These are phyloP conservation scores for Pythium dissotocum DNA, from an alignment of 352 stramenopile genomes.

Conservation along the genomic window DNA sequence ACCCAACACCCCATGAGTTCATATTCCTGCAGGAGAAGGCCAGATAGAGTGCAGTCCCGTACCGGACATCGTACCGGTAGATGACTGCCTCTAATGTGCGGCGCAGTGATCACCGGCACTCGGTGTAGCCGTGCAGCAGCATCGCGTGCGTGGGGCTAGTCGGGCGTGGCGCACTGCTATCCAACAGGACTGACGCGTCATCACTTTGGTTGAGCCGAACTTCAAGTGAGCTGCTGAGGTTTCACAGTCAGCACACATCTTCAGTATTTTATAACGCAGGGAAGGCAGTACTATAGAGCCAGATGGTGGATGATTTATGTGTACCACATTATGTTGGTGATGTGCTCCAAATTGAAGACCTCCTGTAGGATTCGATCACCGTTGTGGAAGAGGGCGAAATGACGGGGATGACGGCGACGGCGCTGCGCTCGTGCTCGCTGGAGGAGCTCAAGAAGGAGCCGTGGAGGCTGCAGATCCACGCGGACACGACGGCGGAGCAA, in stretches of 20 bases:
- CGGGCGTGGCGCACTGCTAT: background rate
- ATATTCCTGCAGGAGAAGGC: too few relatives aligned
- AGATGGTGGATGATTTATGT: slow-evolving; percentile 6
- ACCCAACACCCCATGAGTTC: too few relatives aligned
- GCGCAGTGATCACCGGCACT: background rate
- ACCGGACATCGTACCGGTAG: too few relatives aligned
- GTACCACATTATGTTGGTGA: background rate
- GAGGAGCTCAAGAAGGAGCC: slow-evolving; percentile 88
- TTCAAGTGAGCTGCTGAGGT: slow-evolving; percentile 26
- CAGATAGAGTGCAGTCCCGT: too few relatives aligned
- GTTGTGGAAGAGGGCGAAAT: background rate
- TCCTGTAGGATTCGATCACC: background rate
- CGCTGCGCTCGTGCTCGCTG: slow-evolving; percentile 61
- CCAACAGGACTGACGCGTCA: slow-evolving; percentile 17
- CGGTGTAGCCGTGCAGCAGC: background rate
- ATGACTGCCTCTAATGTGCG: background rate
- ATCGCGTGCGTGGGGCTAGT: background rate
- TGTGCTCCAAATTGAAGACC: slow-evolving; percentile 3
- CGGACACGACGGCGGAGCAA: slow-evolving; percentile 76
- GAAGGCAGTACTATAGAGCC: background rate
- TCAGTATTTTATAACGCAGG: slow-evolving; percentile 12
- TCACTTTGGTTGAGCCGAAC: slow-evolving; percentile 11
- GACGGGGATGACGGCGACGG: slow-evolving; percentile 8
- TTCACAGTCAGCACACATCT: background rate
- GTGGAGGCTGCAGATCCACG: slow-evolving; percentile 75